Conservation (phyloP, 2,329 filamentous ascomycete genomes). For the Phoma sp. region DNA sequence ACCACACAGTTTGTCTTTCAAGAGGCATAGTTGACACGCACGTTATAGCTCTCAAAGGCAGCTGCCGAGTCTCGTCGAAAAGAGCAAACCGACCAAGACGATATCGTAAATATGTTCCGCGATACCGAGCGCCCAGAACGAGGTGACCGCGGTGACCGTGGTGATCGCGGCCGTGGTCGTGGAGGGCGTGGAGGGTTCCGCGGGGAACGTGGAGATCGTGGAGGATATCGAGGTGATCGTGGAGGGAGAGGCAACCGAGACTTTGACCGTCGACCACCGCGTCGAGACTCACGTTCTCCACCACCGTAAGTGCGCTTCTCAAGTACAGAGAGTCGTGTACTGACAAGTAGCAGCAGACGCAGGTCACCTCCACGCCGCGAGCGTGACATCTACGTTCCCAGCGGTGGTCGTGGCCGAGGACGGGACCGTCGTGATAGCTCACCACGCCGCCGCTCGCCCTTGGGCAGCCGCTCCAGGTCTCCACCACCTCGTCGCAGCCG, state of each 20-base stretch:
- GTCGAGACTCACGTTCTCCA: conserved; percentile 59
- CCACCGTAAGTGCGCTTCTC: conserved; percentile 31
- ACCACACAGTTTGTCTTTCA: neutral
- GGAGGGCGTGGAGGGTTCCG: conserved; percentile 53
- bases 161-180: conserved; percentile 45
- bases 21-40: conserved; percentile 24
- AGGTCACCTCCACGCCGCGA: conserved; percentile 58
- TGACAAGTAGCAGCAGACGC: conserved; percentile 49
- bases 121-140: conserved; percentile 62
- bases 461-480: conserved; percentile 37
- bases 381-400: conserved; percentile 64
- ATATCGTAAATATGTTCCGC: conserved; percentile 71
- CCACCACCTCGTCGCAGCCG: conserved; percentile 35
- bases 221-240: conserved; percentile 52
- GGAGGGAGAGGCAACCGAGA: conserved; percentile 51
- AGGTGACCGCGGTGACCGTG: neutral
- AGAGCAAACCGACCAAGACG: conserved; percentile 67
- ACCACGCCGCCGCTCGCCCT: conserved; percentile 43
- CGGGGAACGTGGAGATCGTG: conserved; percentile 47
- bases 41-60: conserved; percentile 77
- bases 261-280: conserved; percentile 55
- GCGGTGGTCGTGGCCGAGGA: conserved; percentile 45
- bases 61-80: conserved; percentile 75
- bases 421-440: conserved; percentile 46
- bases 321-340: neutral